These are phyloP conservation scores for Aspergillus pseudonomiae DNA, from an alignment of 2,329 filamentous ascomycete genomes.

Conservation along the genomic window DNA sequence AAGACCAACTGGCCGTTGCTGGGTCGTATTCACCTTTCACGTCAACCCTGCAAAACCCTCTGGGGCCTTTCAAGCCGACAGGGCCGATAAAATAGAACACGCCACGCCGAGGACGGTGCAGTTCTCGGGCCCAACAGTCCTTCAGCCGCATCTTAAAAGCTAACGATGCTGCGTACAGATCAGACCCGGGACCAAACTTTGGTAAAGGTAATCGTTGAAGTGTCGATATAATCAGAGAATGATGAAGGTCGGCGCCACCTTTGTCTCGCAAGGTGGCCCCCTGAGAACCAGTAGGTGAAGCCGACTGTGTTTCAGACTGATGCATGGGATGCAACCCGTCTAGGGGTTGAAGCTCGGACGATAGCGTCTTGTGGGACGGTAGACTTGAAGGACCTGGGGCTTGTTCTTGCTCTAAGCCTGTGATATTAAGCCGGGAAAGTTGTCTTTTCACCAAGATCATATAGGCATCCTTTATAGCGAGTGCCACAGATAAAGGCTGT, in stretches of 20 bases:
- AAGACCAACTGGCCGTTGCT: conserved; percentile 30
- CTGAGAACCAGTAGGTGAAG: conserved; percentile 17
- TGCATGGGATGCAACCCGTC: conserved; percentile 22
- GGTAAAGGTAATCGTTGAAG: conserved; percentile 39
- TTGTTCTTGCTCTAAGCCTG: conserved; percentile 14
- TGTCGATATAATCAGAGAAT: conserved; percentile 35
- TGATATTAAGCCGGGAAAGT: conserved; percentile 27
- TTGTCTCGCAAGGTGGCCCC: conserved; percentile 20
- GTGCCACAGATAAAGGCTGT: conserved; percentile 35
- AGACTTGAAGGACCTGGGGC: conserved; percentile 19
- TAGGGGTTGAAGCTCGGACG: conserved; percentile 20
- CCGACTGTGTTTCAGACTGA: conserved; percentile 22
- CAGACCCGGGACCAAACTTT: conserved; percentile 36
- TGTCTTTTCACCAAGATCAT: conserved; percentile 33
- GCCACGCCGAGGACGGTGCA: conserved; percentile 32
- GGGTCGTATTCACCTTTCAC: conserved; percentile 42
- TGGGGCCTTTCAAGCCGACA: conserved; percentile 36
- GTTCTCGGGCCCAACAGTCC: conserved; percentile 24
- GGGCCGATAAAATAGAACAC: conserved; percentile 39
- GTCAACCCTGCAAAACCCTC: conserved; percentile 39
- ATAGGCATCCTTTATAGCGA: conserved; percentile 39
- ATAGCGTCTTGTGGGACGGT: conserved; percentile 12
- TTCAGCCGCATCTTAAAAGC: conserved; percentile 36
- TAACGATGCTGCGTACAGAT: conserved; percentile 35
- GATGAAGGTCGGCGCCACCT: conserved; percentile 22